Evolutionary conservation across 768 basidiomycete species (phyloP).

Genomic region (Phanerodontia chrysosporium): DNA sequence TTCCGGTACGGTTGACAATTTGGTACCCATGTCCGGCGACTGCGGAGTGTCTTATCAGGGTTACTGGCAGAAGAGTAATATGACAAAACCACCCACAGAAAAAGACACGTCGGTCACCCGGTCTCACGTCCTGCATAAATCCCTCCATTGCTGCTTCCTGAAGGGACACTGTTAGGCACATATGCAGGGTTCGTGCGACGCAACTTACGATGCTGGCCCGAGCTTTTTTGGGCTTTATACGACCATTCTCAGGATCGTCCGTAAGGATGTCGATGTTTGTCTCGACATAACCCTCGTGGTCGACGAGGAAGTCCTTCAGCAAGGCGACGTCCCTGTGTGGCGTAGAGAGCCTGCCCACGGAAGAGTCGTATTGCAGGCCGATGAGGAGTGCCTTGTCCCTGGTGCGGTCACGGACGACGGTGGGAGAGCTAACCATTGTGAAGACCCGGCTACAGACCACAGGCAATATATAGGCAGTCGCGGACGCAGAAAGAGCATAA

Average conservation of each 20-base stretch:
- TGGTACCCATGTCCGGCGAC: conserved; percentile 12
- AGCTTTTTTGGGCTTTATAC: neutral
- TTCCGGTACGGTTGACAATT: conserved; percentile 5
- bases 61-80: neutral
- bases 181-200: neutral
- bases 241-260: neutral
- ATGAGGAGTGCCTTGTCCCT: conserved; percentile 10
- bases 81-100: neutral
- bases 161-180: neutral
- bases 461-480: no score
- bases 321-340: neutral
- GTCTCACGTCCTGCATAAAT: neutral
- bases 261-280: neutral
- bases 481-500: no score
- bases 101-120: neutral
- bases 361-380: conserved; percentile 3
- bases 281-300: neutral
- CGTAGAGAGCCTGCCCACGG: neutral
- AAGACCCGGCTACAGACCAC: no score
- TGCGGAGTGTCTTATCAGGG: neutral
- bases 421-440: no score
- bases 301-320: conserved; percentile 4
- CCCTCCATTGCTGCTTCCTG: neutral
- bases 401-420: neutral
- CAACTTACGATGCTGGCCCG: neutral